Conservation (phyloP, 192 early-diverging fungal genomes). For the Dissophora globulifera region DNA sequence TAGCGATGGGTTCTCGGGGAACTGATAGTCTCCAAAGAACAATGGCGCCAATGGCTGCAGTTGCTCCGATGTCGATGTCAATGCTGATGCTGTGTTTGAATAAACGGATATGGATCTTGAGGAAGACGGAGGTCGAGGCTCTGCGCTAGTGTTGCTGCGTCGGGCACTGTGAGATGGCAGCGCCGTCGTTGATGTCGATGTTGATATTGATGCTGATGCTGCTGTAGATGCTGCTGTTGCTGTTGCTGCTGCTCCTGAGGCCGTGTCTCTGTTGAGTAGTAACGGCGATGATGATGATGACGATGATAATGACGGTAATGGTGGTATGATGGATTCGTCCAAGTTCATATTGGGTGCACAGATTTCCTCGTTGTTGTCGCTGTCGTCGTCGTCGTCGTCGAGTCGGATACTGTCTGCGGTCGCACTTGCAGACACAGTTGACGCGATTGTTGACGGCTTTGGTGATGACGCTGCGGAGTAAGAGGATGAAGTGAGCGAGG, state of each 20-base stretch:
- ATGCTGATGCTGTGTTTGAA: not conserved
- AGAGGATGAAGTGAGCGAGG: constrained; percentile 14
- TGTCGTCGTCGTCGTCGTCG: not conserved
- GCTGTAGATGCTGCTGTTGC: too few species aligned
- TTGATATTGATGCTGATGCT: too few species aligned
- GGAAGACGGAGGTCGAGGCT: not conserved
- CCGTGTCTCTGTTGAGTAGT: too few species aligned
- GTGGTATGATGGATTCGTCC: not conserved
- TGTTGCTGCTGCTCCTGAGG: too few species aligned
- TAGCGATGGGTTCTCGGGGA: constrained; percentile 43
- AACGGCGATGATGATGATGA: too few species aligned
- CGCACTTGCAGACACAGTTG: not conserved
- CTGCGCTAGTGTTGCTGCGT: not conserved
- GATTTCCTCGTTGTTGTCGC: not conserved
- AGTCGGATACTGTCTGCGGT: not conserved
- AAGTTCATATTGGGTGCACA: not conserved
- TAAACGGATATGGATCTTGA: too few species aligned
- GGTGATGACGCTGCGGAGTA: constrained; percentile 6
- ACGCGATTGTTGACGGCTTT: not conserved
- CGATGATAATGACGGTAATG: too few species aligned
- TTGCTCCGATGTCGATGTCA: not conserved
- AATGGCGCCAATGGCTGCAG: constrained; percentile 8
- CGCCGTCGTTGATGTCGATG: not conserved
- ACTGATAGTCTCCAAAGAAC: constrained; percentile 44
- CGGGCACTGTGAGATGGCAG: not conserved